phyloP scores from a whole-genome alignment of 306 rosid species.

The Fragaria ananassa region DNA sequence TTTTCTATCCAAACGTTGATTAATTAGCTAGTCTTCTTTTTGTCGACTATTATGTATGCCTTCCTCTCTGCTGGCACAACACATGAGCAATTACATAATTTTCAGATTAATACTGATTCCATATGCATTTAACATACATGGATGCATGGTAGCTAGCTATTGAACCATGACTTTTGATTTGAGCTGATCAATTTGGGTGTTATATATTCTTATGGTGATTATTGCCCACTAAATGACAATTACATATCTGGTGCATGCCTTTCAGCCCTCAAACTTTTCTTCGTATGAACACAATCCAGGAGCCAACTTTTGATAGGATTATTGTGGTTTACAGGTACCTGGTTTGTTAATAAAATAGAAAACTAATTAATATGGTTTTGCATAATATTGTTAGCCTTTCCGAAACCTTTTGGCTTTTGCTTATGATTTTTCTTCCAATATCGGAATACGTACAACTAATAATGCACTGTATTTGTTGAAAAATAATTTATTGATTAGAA shows the following conservation, averaged over 20 bases:
- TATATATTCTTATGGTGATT: background rate
- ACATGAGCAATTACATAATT: too few species aligned
- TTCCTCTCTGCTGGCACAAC: too few species aligned
- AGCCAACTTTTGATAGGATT: constrained; percentile 94
- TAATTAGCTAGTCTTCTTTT: background rate
- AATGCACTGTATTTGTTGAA: background rate
- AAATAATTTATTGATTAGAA: constrained; percentile 22
- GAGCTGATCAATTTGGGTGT: background rate
- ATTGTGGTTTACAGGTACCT: constrained; percentile 87
- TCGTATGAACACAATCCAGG: constrained; percentile 77
- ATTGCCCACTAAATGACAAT: constrained; percentile 12
- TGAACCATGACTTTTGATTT: background rate
- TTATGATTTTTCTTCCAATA: background rate
- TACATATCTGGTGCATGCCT: constrained; percentile 31
- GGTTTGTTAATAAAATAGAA: background rate
- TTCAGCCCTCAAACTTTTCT: constrained; percentile 55
- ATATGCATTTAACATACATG: background rate
- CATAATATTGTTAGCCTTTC: background rate
- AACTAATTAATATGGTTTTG: background rate
- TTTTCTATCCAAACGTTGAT: too few species aligned
- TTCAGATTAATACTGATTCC: background rate
- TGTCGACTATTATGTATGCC: too few species aligned
- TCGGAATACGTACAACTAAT: background rate
- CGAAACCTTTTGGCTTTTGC: background rate
- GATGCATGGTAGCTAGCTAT: background rate